Percentiles rank a stretch among this genome's conserved stretches.
Evolutionary conservation across 106 monocot species (phyloP).

Genomic region (Dactylorhiza incarnata): DNA sequence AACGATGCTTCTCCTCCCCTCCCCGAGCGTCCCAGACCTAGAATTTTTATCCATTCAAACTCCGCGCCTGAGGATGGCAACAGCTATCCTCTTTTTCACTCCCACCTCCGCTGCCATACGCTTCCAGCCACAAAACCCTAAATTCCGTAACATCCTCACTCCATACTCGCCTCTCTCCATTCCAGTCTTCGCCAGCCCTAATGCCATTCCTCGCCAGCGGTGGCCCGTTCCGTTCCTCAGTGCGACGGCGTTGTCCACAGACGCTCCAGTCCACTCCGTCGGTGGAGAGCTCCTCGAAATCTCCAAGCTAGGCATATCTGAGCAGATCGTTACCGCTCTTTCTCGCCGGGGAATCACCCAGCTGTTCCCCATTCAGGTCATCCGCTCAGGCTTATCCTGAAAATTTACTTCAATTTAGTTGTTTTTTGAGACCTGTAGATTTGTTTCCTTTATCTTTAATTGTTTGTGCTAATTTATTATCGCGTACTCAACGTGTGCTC

Average conservation of each 20-base stretch:
- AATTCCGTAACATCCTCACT: not conserved
- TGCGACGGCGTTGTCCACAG: not conserved
- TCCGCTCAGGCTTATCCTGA: not conserved
- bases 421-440: too few species aligned
- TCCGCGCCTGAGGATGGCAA: slow-evolving; percentile 10
- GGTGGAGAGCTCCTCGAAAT: slow-evolving; percentile 18
- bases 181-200: not conserved
- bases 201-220: not conserved
- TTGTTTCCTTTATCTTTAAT: too few species aligned
- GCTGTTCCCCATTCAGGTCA: slow-evolving; percentile 47
- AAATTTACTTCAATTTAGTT: not conserved
- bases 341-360: slow-evolving; percentile 41
- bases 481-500: too few species aligned
- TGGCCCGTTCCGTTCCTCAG: not conserved
- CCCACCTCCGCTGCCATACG: not conserved
- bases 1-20: not conserved
- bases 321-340: slow-evolving; percentile 37
- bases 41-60: not conserved
- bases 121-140: slow-evolving; percentile 12
- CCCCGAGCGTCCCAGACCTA: not conserved
- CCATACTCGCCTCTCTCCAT: slow-evolving; percentile 3
- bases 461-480: too few species aligned
- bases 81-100: slow-evolving; percentile 13
- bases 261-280: not conserved
- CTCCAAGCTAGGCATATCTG: slow-evolving; percentile 43